phyloP scores from a whole-genome alignment of 257 asterid genomes.

The Asclepias syriaca region DNA sequence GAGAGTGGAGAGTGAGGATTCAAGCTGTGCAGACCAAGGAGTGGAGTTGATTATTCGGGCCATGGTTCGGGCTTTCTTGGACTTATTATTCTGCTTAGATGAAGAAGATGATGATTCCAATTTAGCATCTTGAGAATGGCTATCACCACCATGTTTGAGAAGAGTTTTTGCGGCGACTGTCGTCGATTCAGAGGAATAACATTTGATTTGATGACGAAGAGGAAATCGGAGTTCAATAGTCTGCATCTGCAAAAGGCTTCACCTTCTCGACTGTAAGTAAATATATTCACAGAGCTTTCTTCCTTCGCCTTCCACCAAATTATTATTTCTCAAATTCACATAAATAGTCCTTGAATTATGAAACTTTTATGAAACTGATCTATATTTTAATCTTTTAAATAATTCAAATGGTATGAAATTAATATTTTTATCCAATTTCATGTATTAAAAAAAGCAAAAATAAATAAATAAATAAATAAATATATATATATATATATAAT shows the following conservation, averaged over 20 bases:
- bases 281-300: background rate
- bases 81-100: slow-evolving; percentile 17
- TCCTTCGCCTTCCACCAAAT: background rate
- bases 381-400: too few species aligned
- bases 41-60: slow-evolving; percentile 50
- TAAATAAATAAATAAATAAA: too few species aligned
- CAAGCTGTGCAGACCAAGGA: slow-evolving; percentile 61
- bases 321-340: too few species aligned
- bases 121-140: background rate
- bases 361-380: too few species aligned
- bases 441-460: too few species aligned
- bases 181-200: slow-evolving; percentile 8
- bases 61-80: slow-evolving; percentile 47
- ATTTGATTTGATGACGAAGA: slow-evolving; percentile 9
- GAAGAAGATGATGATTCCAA: slow-evolving; percentile 24
- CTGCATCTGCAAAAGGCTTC: slow-evolving; percentile 1
- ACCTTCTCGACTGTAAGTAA: background rate
- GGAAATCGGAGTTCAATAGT: background rate
- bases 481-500: too few species aligned
- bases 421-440: too few species aligned
- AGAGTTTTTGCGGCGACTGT: background rate
- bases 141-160: background rate
- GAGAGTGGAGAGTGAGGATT: slow-evolving; percentile 43
- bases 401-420: too few species aligned
- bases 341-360: too few species aligned